A percentile compares a stretch with the other conserved stretches of the same genome.
phyloP scores from a whole-genome alignment of 2,329 filamentous ascomycete genomes.

The Coniella lustricola region DNA sequence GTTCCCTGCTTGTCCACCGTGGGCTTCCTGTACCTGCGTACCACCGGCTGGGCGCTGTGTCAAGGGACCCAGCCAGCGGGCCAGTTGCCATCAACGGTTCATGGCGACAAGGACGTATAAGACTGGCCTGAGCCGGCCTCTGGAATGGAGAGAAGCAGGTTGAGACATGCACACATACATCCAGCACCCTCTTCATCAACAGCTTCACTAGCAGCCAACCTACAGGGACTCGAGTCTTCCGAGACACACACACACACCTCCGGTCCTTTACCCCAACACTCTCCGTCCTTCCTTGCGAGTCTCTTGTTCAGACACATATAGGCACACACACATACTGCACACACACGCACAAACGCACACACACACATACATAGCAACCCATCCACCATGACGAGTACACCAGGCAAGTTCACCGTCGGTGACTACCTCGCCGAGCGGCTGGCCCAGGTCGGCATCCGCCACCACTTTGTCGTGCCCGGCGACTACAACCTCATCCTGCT shows the following conservation, averaged over 20 bases:
- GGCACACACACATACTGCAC: too few relatives aligned
- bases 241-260: too few relatives aligned
- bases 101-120: slow-evolving; percentile 6
- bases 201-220: too few relatives aligned
- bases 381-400: slow-evolving; percentile 9
- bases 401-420: slow-evolving; percentile 20
- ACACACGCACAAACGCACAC: neutral
- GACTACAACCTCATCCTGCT: slow-evolving; percentile 26
- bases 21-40: too few relatives aligned
- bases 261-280: neutral
- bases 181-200: too few relatives aligned
- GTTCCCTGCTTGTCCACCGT: slow-evolving; percentile 11
- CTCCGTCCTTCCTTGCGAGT: too few relatives aligned
- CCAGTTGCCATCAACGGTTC: neutral
- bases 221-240: too few relatives aligned
- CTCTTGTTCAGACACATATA: too few relatives aligned
- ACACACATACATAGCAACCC: neutral
- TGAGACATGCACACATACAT: neutral
- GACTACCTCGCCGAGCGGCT: slow-evolving; percentile 24
- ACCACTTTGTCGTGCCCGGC: slow-evolving; percentile 24
- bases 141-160: neutral
- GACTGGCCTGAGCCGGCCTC: slow-evolving; percentile 6
- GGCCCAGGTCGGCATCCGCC: slow-evolving; percentile 20
- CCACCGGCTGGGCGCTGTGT: neutral
- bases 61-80: neutral